Conservation (phyloP, 345 rosid genomes). For the Bruguiera parviflora region DNA sequence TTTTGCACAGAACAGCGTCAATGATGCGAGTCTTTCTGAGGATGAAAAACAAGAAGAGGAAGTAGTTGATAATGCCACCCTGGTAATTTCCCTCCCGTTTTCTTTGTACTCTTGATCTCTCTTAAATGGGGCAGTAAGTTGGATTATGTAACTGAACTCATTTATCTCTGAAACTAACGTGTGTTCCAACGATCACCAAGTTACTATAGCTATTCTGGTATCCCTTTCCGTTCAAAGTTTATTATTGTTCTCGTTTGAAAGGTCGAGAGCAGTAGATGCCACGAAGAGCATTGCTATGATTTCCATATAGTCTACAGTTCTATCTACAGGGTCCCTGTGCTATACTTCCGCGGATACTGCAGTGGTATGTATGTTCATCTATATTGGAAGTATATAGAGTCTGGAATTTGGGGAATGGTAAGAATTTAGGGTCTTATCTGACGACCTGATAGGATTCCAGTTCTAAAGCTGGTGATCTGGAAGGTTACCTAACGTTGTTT, state of each 20-base stretch:
- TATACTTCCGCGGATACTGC: constrained; percentile 63
- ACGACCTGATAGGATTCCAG: background rate
- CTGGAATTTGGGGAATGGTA: background rate
- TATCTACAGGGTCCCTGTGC: constrained; percentile 69
- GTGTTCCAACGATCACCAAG: no score
- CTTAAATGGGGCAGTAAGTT: background rate
- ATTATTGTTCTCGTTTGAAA: constrained; percentile 22
- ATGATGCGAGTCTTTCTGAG: constrained; percentile 18
- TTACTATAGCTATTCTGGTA: background rate
- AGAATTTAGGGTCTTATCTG: background rate
- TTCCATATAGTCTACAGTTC: constrained; percentile 71
- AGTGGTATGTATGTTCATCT: constrained; percentile 40
- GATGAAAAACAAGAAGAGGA: constrained; percentile 39
- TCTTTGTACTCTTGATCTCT: background rate
- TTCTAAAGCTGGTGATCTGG: background rate
- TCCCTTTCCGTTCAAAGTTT: background rate
- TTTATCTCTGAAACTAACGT: no score
- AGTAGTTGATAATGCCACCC: constrained; percentile 34
- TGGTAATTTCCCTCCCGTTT: constrained; percentile 34
- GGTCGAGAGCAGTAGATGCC: constrained; percentile 37
- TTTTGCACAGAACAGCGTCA: constrained; percentile 28
- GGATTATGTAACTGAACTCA: background rate
- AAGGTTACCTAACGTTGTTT: background rate
- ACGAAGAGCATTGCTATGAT: constrained; percentile 60
- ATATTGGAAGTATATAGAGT: background rate